Conservation (phyloP, 495 filamentous ascomycete species). For the Xylaria castorea region DNA sequence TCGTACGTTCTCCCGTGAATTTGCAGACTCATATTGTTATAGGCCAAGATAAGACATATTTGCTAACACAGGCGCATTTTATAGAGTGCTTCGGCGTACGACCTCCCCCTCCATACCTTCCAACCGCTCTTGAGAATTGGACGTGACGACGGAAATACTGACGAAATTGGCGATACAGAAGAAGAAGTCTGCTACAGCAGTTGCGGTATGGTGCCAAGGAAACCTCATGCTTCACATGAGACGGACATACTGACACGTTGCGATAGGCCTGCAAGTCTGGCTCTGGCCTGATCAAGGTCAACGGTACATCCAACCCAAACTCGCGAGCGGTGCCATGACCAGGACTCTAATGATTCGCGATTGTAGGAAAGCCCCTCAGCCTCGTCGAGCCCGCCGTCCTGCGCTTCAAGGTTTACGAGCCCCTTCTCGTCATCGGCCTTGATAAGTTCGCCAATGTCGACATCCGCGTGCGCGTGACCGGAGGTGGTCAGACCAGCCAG, state of each 20-base stretch:
- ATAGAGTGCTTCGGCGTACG: conserved; percentile 33
- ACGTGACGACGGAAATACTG: conserved; percentile 25
- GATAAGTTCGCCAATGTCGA: conserved; percentile 97
- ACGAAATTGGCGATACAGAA: conserved; percentile 18
- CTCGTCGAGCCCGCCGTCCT: conserved; percentile 96
- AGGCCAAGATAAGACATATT: neutral
- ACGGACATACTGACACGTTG: conserved; percentile 29
- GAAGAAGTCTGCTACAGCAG: conserved; percentile 34
- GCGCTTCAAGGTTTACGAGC: conserved; percentile 98
- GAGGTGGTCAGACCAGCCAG: conserved; percentile 97
- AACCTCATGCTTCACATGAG: neutral
- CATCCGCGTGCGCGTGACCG: conserved; percentile 94
- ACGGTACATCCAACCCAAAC: conserved; percentile 54
- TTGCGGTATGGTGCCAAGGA: conserved; percentile 22
- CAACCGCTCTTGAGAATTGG: neutral
- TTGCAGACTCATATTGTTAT: neutral
- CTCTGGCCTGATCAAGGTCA: conserved; percentile 96
- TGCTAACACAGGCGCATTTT: conserved; percentile 11
- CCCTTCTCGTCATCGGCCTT: conserved; percentile 90
- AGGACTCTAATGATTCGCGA: conserved; percentile 15
- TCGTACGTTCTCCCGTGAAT: conserved; percentile 21
- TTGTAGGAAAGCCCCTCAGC: conserved; percentile 75
- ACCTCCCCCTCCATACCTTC: neutral
- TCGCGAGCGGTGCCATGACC: neutral
- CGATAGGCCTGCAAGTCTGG: conserved; percentile 63